Percentiles rank a stretch among this genome's conserved stretches.
These are phyloP conservation scores for Cladosporium oxysporum DNA, from an alignment of 2,329 filamentous ascomycete species.

Conservation along the genomic window DNA sequence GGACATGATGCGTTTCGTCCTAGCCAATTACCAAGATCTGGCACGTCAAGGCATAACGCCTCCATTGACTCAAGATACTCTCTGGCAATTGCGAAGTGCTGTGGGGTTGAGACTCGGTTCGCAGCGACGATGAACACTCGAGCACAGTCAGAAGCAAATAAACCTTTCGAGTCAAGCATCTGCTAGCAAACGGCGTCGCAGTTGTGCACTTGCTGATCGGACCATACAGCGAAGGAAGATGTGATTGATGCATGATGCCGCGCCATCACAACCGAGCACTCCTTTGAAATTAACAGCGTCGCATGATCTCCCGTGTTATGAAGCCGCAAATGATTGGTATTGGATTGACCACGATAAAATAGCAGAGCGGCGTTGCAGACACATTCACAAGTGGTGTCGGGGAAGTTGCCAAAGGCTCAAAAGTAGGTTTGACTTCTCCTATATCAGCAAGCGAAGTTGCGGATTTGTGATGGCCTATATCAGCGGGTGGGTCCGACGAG, in stretches of 20 bases:
- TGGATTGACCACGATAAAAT: background rate
- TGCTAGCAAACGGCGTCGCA: background rate
- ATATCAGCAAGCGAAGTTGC: background rate
- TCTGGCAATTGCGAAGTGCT: constrained; percentile 30
- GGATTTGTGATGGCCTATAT: background rate
- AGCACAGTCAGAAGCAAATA: background rate
- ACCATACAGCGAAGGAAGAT: background rate
- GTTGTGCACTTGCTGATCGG: background rate
- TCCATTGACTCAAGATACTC: constrained; percentile 31
- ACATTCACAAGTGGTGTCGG: background rate
- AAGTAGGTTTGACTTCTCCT: background rate
- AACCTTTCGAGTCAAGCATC: background rate
- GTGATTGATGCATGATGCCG: background rate
- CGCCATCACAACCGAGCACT: background rate
- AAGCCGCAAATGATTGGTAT: background rate
- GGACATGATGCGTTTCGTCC: constrained; percentile 43
- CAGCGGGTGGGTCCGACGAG: background rate
- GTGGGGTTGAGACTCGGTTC: constrained; percentile 15
- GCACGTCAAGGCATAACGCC: constrained; percentile 39
- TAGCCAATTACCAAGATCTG: constrained; percentile 40
- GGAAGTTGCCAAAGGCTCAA: background rate
- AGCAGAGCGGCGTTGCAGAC: background rate
- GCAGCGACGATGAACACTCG: background rate
- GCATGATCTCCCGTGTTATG: background rate
- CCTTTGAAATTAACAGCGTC: background rate